phyloP scores from a whole-genome alignment of 306 rosid genomes.

The Delonix regia region DNA sequence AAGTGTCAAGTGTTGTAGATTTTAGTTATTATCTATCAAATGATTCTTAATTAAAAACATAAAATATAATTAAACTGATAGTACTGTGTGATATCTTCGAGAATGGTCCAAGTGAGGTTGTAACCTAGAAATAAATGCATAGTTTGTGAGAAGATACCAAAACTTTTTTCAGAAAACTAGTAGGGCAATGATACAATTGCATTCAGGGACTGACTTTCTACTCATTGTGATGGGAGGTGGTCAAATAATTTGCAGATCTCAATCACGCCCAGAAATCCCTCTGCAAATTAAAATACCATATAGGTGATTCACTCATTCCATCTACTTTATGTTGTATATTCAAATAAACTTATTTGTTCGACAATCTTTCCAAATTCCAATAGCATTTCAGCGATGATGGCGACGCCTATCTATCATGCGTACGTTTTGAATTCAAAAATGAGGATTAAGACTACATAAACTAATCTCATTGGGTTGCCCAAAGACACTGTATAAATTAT shows the following conservation, averaged over 20 bases:
- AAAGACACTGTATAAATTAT: slow-evolving; percentile 33
- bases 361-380: slow-evolving; percentile 35
- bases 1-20: too few species aligned
- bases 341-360: slow-evolving; percentile 36
- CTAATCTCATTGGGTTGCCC: slow-evolving; percentile 39
- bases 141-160: slow-evolving; percentile 29
- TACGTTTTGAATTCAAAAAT: slow-evolving; percentile 47
- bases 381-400: slow-evolving; percentile 43
- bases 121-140: neutral
- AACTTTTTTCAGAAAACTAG: slow-evolving; percentile 44
- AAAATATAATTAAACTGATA: neutral
- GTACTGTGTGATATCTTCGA: neutral
- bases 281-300: slow-evolving; percentile 9
- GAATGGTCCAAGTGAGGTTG: neutral
- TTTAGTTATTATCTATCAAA: too few species aligned
- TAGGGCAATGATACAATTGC: slow-evolving; percentile 32
- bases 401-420: slow-evolving; percentile 38
- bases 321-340: slow-evolving; percentile 29
- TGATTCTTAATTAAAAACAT: neutral
- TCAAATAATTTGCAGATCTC: slow-evolving; percentile 22
- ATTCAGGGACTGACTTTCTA: slow-evolving; percentile 22
- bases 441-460: slow-evolving; percentile 32
- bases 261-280: slow-evolving; percentile 11
- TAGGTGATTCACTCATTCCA: slow-evolving; percentile 26
- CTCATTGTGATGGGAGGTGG: slow-evolving; percentile 32